phyloP scores from a whole-genome alignment of 176 grass and related monocot species.

The Canna indica region DNA sequence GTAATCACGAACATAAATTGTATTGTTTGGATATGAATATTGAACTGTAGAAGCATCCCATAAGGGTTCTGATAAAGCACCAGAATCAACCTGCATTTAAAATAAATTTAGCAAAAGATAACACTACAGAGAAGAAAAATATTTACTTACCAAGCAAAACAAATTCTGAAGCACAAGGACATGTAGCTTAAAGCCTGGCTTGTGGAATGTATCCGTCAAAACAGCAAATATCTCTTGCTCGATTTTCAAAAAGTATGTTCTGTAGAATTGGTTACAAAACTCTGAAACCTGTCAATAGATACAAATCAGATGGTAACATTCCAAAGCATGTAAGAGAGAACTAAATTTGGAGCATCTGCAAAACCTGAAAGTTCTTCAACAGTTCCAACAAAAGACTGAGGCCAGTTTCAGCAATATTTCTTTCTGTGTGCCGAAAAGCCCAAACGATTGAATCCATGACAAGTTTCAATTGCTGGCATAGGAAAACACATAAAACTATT shows the following conservation, averaged over 20 bases:
- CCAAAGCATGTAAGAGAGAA: neutral
- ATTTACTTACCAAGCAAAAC: constrained; percentile 65
- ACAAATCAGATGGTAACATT: constrained; percentile 15
- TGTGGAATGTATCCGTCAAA: constrained; percentile 96
- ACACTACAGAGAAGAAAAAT: neutral
- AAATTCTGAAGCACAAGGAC: constrained; percentile 95
- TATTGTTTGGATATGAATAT: constrained; percentile 76
- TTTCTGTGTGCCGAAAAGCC: constrained; percentile 98
- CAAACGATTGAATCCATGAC: constrained; percentile 96
- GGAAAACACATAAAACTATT: constrained; percentile 4
- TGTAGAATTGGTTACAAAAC: constrained; percentile 97
- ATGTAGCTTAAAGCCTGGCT: constrained; percentile 97
- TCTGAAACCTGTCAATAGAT: constrained; percentile 57
- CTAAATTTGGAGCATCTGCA: constrained; percentile 4
- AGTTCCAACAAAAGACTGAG: constrained; percentile 89
- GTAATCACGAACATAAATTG: constrained; percentile 89
- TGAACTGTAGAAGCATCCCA: constrained; percentile 68
- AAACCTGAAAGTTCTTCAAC: constrained; percentile 89
- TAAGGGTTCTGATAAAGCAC: constrained; percentile 65
- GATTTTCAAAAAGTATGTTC: constrained; percentile 86
- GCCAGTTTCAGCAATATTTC: constrained; percentile 98
- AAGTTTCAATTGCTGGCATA: constrained; percentile 96
- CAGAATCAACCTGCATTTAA: constrained; percentile 69
- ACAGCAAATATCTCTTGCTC: constrained; percentile 99
- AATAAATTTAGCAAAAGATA: constrained; percentile 12